Conservation (phyloP, 2,329 filamentous ascomycete genomes). For the Aspergillus fumigatus region DNA sequence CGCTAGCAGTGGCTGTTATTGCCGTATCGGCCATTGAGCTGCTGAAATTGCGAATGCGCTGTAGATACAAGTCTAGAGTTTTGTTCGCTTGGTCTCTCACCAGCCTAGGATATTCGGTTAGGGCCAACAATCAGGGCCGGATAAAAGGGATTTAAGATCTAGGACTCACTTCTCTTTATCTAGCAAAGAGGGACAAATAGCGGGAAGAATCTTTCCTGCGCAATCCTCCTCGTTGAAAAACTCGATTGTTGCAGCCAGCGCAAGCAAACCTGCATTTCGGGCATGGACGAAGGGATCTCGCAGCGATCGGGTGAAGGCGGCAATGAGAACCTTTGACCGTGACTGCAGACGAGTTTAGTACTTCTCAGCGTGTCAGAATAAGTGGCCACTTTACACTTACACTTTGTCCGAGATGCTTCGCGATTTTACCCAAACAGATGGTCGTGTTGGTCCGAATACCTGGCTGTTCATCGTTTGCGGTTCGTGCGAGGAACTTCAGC, state of each 20-base stretch:
- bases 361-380: background rate
- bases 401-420: constrained; percentile 71
- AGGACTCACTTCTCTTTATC: constrained; percentile 77
- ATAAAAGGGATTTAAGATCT: background rate
- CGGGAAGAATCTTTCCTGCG: constrained; percentile 75
- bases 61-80: constrained; percentile 79
- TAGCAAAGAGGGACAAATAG: constrained; percentile 75
- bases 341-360: constrained; percentile 47
- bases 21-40: constrained; percentile 74
- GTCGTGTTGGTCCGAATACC: constrained; percentile 98
- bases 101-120: constrained; percentile 42
- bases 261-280: constrained; percentile 81
- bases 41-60: constrained; percentile 74
- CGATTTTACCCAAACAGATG: constrained; percentile 94
- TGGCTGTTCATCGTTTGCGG: constrained; percentile 94
- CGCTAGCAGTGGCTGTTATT: constrained; percentile 60
- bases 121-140: background rate
- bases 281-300: constrained; percentile 94
- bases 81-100: constrained; percentile 89
- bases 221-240: constrained; percentile 87
- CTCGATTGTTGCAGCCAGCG: constrained; percentile 78
- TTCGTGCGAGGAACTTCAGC: constrained; percentile 85
- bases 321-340: constrained; percentile 83
- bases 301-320: constrained; percentile 83
- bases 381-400: constrained; percentile 30